Percentiles rank a stretch among this genome's conserved stretches.
Evolutionary conservation across 1,284 basidiomycete species (phyloP).

Genomic region (Polyporus tsugae): DNA sequence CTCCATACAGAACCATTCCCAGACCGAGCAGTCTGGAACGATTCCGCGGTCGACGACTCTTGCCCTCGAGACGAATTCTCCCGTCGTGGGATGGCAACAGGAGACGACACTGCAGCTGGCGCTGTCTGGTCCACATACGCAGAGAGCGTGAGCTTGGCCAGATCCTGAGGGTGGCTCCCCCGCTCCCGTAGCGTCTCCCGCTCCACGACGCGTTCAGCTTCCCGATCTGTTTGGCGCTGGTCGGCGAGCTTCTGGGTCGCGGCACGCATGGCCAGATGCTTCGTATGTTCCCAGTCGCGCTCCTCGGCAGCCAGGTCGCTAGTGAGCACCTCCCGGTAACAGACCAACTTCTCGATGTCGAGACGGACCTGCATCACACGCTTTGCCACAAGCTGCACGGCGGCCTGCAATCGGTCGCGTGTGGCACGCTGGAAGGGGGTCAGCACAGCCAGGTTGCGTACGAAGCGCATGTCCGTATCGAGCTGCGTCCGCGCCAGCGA

Average conservation of each 20-base stretch:
- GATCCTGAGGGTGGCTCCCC: conserved; percentile 10
- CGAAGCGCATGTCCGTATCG: conserved; percentile 75
- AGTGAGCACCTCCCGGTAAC: conserved; percentile 79
- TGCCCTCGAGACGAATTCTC: conserved; percentile 36
- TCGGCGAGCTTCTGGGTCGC: conserved; percentile 73
- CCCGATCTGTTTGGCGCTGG: conserved; percentile 37
- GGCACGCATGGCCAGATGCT: conserved; percentile 73
- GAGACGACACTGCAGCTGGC: conserved; percentile 28
- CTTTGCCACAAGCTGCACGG: conserved; percentile 72
- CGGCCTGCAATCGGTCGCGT: conserved; percentile 73
- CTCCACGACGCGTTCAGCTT: conserved; percentile 20
- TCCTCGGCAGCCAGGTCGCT: conserved; percentile 80
- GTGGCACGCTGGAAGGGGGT: conserved; percentile 89
- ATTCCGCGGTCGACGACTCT: conserved; percentile 56
- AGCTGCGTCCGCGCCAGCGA: conserved; percentile 66
- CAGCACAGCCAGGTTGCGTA: conserved; percentile 85
- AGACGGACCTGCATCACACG: conserved; percentile 75
- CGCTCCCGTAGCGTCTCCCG: conserved; percentile 7
- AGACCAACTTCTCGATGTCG: conserved; percentile 75
- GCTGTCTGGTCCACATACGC: conserved; percentile 46
- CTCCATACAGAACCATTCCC: conserved; percentile 28
- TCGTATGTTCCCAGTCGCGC: conserved; percentile 72
- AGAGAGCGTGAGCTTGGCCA: conserved; percentile 56
- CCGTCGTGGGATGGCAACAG: conserved; percentile 32
- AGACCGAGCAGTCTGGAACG: conserved; percentile 70